Base-by-base conservation (phyloP, 2,329 filamentous ascomycete species). In the Aspergillus ustus region DNA sequence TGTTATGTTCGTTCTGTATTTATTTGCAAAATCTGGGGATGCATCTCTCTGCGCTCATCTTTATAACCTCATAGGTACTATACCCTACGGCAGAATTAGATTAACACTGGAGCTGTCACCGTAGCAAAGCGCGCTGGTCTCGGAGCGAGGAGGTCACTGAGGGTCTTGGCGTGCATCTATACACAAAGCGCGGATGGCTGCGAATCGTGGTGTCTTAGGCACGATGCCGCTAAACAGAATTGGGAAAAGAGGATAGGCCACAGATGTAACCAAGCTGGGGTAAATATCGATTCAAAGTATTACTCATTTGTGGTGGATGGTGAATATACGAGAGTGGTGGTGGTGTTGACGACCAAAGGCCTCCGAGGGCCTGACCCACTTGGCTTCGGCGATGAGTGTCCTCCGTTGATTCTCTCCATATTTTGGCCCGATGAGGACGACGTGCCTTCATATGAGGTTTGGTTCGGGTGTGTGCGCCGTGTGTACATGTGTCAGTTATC, bases 361-460 rank as follows among this genome's bases (percentile, higher is more conserved):
- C 45, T 48, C 45, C 45, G 45, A 48, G 3, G 3, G 4, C 45
- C n/a, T 20, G 45, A 28, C 31, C 50, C 50, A 52, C 50, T 52
- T 52, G 31, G 50, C 50, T 40, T 40, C 50, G 50, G 50, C 50
- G 31, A 20, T 52, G 49, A 11, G 25, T 52, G 50, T 52, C 29
- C 29, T n/a, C 31, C 15, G 17, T 51, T 25, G 5, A 31, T 5
- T n/a, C 13, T 31, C 34, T 40, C 34, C 34, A 13, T 40, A 11
- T 40, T 40, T 40, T 40, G 34, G 34, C 34, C 34, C 34, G 34
- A 40, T 40, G 34, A 40, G 34, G 34, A 15, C 4, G 34, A 15
- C 4, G 34, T 15, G 34, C 4, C 34, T 40, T 15, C 34, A 40
- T 13, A 13, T 25, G 34, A 15, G 5, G 11, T 40, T 40, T 40